Conservation (phyloP, 2,329 filamentous ascomycete genomes). For the Fusarium kyushuense region DNA sequence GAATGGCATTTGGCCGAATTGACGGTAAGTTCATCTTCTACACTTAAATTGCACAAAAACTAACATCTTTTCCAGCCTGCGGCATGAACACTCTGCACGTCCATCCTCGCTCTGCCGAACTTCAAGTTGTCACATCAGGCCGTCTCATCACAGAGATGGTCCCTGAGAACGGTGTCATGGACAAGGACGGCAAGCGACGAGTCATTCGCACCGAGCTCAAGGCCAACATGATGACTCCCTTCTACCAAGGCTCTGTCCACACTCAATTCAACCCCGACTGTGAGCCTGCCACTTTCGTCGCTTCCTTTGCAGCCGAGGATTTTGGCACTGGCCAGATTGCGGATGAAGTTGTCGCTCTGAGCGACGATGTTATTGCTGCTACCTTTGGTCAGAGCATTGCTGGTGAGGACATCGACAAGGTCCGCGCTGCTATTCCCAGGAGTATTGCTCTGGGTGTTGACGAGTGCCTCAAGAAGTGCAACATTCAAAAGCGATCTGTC, state of each 20-base stretch:
- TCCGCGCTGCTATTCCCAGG: constrained; percentile 56
- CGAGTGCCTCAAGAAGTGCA: constrained; percentile 57
- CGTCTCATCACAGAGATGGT: constrained; percentile 64
- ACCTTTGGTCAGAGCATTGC: constrained; percentile 60
- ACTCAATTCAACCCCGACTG: constrained; percentile 69
- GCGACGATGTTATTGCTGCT: constrained; percentile 59
- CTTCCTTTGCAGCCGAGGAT: constrained; percentile 63
- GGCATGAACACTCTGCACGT: constrained; percentile 69
- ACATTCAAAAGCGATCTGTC: constrained; percentile 56
- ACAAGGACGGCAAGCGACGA: constrained; percentile 53
- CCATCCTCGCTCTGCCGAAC: constrained; percentile 66
- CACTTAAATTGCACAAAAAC: not conserved
- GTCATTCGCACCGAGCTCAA: constrained; percentile 58
- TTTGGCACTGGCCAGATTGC: constrained; percentile 64
- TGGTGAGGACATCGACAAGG: constrained; percentile 60
- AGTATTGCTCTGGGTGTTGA: constrained; percentile 66
- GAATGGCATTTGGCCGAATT: constrained; percentile 65
- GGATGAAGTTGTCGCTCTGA: constrained; percentile 63
- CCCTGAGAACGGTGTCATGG: constrained; percentile 63
- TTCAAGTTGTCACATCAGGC: constrained; percentile 64
- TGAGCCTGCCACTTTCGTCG: constrained; percentile 62
- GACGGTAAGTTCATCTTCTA: constrained; percentile 48
- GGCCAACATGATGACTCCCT: constrained; percentile 63
- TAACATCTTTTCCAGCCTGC: constrained; percentile 55
- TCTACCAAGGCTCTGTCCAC: constrained; percentile 67